These are phyloP conservation scores for Clavulina sp. DNA, from an alignment of 768 basidiomycete genomes.

Conservation along the genomic window DNA sequence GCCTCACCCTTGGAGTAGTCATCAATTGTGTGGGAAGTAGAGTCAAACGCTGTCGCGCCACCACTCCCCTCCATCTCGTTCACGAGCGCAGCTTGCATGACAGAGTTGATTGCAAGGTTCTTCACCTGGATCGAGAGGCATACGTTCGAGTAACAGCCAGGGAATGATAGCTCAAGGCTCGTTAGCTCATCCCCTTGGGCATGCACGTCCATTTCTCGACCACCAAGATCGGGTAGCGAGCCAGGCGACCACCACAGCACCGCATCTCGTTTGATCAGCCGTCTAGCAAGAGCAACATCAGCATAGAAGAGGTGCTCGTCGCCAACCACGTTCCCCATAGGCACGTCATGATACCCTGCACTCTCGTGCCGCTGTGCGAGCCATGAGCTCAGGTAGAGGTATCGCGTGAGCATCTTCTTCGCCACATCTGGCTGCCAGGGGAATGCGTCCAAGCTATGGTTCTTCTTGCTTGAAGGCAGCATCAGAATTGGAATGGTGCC, in stretches of 20 bases:
- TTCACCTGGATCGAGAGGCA: slow-evolving; percentile 79
- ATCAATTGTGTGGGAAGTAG: slow-evolving; percentile 76
- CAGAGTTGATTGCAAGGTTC: slow-evolving; percentile 85
- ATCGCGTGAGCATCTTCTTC: slow-evolving; percentile 69
- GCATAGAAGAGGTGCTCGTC: slow-evolving; percentile 78
- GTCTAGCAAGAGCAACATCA: slow-evolving; percentile 81
- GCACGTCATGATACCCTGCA: slow-evolving; percentile 83
- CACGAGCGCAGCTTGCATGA: slow-evolving; percentile 83
- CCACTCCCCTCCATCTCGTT: slow-evolving; percentile 96
- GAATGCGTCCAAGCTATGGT: slow-evolving; percentile 64
- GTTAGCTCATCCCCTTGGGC: slow-evolving; percentile 55
- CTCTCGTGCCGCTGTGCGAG: slow-evolving; percentile 60
- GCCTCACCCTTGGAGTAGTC: slow-evolving; percentile 64
- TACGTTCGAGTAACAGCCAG: slow-evolving; percentile 84
- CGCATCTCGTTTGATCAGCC: slow-evolving; percentile 72
- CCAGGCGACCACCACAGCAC: slow-evolving; percentile 94
- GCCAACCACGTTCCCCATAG: slow-evolving; percentile 79
- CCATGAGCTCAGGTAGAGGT: slow-evolving; percentile 61
- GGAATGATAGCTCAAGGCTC: slow-evolving; percentile 65
- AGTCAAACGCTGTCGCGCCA: slow-evolving; percentile 86
- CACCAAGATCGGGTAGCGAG: slow-evolving; percentile 81
- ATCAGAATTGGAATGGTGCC: slow-evolving; percentile 73
- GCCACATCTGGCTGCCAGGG: slow-evolving; percentile 79
- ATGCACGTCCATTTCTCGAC: slow-evolving; percentile 71
- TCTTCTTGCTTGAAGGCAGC: slow-evolving; percentile 45